A percentile compares a stretch with the other conserved stretches of the same genome.
Conservation (phyloP, 768 basidiomycete genomes). For the Gyrodon lividus region DNA sequence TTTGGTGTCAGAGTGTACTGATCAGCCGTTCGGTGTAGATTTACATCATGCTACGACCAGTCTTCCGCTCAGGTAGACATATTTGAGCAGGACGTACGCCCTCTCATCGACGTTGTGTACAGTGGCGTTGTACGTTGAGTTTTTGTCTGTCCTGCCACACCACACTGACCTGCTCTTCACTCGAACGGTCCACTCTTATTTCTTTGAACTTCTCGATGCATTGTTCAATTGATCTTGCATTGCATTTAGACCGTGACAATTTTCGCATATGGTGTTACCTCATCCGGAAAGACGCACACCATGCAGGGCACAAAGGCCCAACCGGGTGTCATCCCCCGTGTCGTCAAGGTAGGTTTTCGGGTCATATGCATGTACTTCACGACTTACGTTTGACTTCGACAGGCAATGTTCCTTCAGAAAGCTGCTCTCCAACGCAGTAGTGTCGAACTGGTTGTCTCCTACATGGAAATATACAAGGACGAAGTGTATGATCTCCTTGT, state of each 20-base stretch:
- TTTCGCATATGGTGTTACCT: conserved; percentile 90
- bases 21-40: conserved; percentile 37
- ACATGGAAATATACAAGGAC: conserved; percentile 92
- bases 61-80: conserved; percentile 73
- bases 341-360: conserved; percentile 56
- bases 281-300: conserved; percentile 89
- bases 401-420: conserved; percentile 61
- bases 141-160: background rate
- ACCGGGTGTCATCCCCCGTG: conserved; percentile 85
- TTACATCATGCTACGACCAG: conserved; percentile 76
- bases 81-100: conserved; percentile 71
- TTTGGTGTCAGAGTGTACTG: background rate
- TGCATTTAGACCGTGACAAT: conserved; percentile 71
- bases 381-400: background rate
- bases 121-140: conserved; percentile 61
- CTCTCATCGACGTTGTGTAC: conserved; percentile 76
- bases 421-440: conserved; percentile 37
- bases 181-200: background rate
- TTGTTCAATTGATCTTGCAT: background rate
- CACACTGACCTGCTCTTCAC: background rate
- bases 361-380: background rate
- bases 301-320: conserved; percentile 79
- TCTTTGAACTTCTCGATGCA: too few species aligned
- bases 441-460: conserved; percentile 58
- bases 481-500: conserved; percentile 88